These are phyloP conservation scores for Cystobasidiaceae sp. DNA, from an alignment of 1,284 basidiomycete species.

Conservation along the genomic window DNA sequence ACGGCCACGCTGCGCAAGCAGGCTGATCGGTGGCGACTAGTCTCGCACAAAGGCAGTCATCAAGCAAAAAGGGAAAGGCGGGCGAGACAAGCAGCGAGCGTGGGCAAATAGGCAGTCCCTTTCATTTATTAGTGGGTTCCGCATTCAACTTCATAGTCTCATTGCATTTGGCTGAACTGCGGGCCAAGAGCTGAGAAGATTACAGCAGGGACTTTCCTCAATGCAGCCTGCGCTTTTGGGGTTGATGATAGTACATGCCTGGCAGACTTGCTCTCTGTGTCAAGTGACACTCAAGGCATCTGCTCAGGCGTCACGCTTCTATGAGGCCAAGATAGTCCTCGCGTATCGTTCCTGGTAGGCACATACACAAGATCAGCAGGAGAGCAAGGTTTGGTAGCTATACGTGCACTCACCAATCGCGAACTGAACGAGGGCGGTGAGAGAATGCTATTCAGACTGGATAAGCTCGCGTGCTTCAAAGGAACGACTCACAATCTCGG, in stretches of 20 bases:
- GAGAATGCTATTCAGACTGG: background rate
- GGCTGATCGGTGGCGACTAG: too few relatives aligned
- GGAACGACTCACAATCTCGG: conserved; percentile 60
- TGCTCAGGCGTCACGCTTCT: conserved; percentile 4
- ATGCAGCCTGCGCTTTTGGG: background rate
- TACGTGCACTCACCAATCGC: conserved; percentile 12
- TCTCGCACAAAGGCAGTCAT: too few relatives aligned
- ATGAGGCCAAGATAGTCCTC: conserved; percentile 30
- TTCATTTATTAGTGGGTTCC: too few relatives aligned
- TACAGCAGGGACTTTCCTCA: background rate
- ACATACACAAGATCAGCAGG: background rate
- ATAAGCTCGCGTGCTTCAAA: background rate
- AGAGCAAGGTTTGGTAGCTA: background rate
- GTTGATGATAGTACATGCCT: too few relatives aligned
- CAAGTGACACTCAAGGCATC: too few relatives aligned
- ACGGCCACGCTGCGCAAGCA: background rate
- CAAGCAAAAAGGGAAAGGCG: too few relatives aligned
- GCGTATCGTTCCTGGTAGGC: conserved; percentile 24
- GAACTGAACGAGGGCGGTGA: background rate
- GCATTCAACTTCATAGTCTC: too few relatives aligned
- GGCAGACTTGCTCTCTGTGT: too few relatives aligned
- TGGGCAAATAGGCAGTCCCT: too few relatives aligned
- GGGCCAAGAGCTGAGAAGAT: background rate
- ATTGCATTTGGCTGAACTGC: background rate
- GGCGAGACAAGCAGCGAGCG: too few relatives aligned